These are phyloP conservation scores for Phytophthora pisi DNA, from an alignment of 352 stramenopile species.

Conservation along the genomic window DNA sequence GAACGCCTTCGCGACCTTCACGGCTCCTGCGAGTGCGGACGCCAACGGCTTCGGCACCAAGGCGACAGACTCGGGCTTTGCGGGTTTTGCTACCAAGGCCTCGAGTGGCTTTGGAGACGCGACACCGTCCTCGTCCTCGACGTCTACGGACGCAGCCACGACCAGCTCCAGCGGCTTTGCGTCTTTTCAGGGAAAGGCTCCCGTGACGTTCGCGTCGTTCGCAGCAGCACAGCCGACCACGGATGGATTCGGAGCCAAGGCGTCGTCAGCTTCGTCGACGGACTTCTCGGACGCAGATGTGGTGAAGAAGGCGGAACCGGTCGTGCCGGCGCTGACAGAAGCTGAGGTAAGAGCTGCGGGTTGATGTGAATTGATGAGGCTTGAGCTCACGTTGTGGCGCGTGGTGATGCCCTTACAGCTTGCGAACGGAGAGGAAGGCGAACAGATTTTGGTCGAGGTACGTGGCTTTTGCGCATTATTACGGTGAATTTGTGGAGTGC, in stretches of 20 bases:
- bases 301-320: constrained; percentile 52
- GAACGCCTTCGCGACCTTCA: constrained; percentile 57
- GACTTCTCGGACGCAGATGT: constrained; percentile 61
- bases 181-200: constrained; percentile 50
- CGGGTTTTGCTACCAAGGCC: constrained; percentile 13
- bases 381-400: constrained; percentile 11
- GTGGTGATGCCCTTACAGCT: constrained; percentile 32
- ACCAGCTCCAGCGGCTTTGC: constrained; percentile 62
- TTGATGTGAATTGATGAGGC: background rate
- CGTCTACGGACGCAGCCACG: constrained; percentile 13
- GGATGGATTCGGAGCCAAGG: constrained; percentile 47
- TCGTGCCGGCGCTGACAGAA: constrained; percentile 66
- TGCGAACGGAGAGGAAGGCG: constrained; percentile 77
- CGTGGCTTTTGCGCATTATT: background rate
- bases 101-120: constrained; percentile 32
- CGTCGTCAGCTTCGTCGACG: constrained; percentile 35
- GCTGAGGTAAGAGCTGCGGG: constrained; percentile 49
- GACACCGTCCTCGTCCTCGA: constrained; percentile 22
- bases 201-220: constrained; percentile 65
- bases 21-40: constrained; percentile 14
- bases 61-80: constrained; percentile 10
- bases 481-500: background rate
- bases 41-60: constrained; percentile 36
- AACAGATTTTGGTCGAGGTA: constrained; percentile 76
- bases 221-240: constrained; percentile 43